phyloP scores from a whole-genome alignment of 805 yeast genomes.

The Citeromyces matritensis region DNA sequence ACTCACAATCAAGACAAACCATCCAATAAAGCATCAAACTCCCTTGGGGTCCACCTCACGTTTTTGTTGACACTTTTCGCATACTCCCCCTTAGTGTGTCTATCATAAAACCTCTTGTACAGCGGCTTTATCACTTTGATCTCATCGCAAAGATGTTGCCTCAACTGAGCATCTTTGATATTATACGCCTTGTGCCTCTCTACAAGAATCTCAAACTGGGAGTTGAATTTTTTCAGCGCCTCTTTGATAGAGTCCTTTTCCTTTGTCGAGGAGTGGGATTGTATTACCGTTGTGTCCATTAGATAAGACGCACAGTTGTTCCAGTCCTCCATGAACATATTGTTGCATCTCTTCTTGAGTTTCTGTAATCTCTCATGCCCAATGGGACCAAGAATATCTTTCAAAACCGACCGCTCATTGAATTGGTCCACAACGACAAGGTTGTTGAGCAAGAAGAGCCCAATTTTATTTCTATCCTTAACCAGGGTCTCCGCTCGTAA shows the following conservation, averaged over 20 bases:
- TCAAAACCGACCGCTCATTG: slow-evolving; percentile 42
- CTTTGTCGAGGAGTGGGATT: slow-evolving; percentile 29
- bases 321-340: slow-evolving; percentile 68
- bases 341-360: slow-evolving; percentile 59
- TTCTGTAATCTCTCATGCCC: slow-evolving; percentile 54
- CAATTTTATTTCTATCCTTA: slow-evolving; percentile 35
- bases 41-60: slow-evolving; percentile 43
- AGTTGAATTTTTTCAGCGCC: slow-evolving; percentile 68
- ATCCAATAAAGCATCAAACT: slow-evolving; percentile 17
- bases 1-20: too few species aligned
- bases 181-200: slow-evolving; percentile 49
- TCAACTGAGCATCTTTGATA: slow-evolving; percentile 52
- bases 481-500: slow-evolving; percentile 27
- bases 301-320: slow-evolving; percentile 59
- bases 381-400: slow-evolving; percentile 33
- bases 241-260: slow-evolving; percentile 78
- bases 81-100: slow-evolving; percentile 54
- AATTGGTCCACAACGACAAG: slow-evolving; percentile 63
- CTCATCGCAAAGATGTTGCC: slow-evolving; percentile 51
- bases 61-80: slow-evolving; percentile 60
- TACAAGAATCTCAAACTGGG: slow-evolving; percentile 66
- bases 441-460: slow-evolving; percentile 59
- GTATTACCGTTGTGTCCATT: slow-evolving; percentile 67
- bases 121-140: slow-evolving; percentile 70
- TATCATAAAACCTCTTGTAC: slow-evolving; percentile 73